A percentile compares a stretch with the other conserved stretches of the same genome.
Conservation (phyloP, 2,329 filamentous ascomycete genomes). For the Colletotrichum caudatum region DNA sequence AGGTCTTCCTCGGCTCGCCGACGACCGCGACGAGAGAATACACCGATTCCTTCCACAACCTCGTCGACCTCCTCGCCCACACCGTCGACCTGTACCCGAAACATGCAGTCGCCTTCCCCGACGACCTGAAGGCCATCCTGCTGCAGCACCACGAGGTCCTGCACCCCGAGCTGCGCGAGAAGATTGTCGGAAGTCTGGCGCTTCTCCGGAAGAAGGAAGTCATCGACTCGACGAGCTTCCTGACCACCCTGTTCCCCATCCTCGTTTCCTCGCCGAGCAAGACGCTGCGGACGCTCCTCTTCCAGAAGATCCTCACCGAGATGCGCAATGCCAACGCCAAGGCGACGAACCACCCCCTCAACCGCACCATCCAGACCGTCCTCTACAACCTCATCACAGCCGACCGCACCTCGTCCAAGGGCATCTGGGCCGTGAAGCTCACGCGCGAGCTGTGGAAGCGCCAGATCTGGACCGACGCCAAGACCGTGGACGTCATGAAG, state of each 20-base stretch:
- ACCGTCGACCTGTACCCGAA: slow-evolving; percentile 93
- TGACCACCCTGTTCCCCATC: slow-evolving; percentile 95
- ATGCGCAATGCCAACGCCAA: slow-evolving; percentile 89
- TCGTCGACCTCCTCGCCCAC: slow-evolving; percentile 94
- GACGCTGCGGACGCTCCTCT: slow-evolving; percentile 84
- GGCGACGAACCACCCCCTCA: slow-evolving; percentile 89
- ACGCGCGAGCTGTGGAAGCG: slow-evolving; percentile 96
- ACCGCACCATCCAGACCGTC: slow-evolving; percentile 91
- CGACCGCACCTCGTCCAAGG: slow-evolving; percentile 86
- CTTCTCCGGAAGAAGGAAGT: slow-evolving; percentile 91
- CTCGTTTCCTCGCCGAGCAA: slow-evolving; percentile 94
- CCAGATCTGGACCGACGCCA: slow-evolving; percentile 94
- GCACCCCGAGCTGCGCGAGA: slow-evolving; percentile 88
- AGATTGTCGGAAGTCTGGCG: slow-evolving; percentile 91
- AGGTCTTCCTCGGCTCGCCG: slow-evolving; percentile 90
- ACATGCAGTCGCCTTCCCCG: slow-evolving; percentile 80
- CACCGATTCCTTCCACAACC: slow-evolving; percentile 85
- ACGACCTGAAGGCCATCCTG: slow-evolving; percentile 84
- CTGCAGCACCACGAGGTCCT: slow-evolving; percentile 84
- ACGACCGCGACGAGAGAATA: slow-evolving; percentile 81
- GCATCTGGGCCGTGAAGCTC: slow-evolving; percentile 95
- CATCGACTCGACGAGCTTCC: slow-evolving; percentile 83
- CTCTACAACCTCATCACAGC: slow-evolving; percentile 91
- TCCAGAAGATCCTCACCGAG: slow-evolving; percentile 90
- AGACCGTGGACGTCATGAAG: slow-evolving; percentile 98